A percentile compares a stretch with the other conserved stretches of the same genome.
phyloP scores from a whole-genome alignment of 306 rosid genomes.

The Prunus salicina region DNA sequence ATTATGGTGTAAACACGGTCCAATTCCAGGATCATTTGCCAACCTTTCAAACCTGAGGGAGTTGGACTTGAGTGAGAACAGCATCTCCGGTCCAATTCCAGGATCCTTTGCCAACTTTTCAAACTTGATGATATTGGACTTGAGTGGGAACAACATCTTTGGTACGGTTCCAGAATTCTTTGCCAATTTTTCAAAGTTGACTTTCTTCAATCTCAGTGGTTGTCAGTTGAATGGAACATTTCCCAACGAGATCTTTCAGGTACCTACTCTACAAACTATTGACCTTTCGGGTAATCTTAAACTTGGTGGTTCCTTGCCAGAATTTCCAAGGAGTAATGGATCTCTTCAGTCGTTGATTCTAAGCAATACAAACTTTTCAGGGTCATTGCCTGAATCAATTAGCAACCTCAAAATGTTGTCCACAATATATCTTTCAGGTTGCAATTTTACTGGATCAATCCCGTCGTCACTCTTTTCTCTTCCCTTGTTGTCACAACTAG shows the following conservation, averaged over 20 bases:
- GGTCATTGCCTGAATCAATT: constrained; percentile 19
- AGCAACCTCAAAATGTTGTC: constrained; percentile 13
- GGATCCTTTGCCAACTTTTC: too few relatives aligned
- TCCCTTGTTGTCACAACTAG: not conserved
- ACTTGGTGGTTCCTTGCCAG: constrained; percentile 18
- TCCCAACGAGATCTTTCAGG: constrained; percentile 9
- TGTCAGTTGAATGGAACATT: not conserved
- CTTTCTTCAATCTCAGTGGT: constrained; percentile 1
- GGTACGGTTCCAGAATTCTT: constrained; percentile 4
- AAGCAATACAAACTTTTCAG: not conserved
- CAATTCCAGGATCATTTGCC: too few relatives aligned
- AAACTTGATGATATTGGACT: too few relatives aligned
- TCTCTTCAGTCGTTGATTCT: not conserved
- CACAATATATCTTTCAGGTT: not conserved
- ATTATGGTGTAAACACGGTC: too few relatives aligned
- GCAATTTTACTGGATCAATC: constrained; percentile 18
- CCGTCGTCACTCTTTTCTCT: constrained; percentile 5
- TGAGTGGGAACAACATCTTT: not conserved
- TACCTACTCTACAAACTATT: not conserved
- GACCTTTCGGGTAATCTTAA: not conserved
- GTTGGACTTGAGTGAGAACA: too few relatives aligned
- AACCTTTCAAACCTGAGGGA: too few relatives aligned
- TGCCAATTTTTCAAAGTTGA: constrained; percentile 18
- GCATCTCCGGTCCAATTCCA: too few relatives aligned
- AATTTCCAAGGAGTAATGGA: not conserved